phyloP scores from a whole-genome alignment of 1,284 basidiomycete species.

The Stygiomarasmius scandens region DNA sequence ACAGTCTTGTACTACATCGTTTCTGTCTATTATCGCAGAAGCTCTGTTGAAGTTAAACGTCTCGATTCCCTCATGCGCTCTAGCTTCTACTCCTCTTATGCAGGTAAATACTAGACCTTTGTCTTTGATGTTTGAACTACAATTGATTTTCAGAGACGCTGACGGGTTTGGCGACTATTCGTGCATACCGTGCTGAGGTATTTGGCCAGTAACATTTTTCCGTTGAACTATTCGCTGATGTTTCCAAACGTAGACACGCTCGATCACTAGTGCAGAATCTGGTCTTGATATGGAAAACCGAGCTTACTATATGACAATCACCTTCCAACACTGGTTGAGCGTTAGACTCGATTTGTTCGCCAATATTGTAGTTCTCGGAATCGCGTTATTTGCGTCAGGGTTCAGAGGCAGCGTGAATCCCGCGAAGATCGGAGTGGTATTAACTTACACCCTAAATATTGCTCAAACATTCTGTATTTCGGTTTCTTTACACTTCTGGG shows the following conservation, averaged over 20 bases:
- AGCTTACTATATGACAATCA: constrained; percentile 79
- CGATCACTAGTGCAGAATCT: constrained; percentile 53
- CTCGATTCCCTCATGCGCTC: constrained; percentile 73
- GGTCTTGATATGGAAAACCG: constrained; percentile 76
- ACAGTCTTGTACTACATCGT: constrained; percentile 50
- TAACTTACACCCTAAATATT: constrained; percentile 64
- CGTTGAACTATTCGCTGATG: neutral
- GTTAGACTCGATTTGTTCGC: constrained; percentile 70
- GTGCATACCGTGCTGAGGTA: constrained; percentile 47
- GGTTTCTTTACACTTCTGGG: constrained; percentile 9
- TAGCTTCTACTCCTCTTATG: constrained; percentile 59
- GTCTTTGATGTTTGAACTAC: constrained; percentile 4
- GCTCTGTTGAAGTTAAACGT: constrained; percentile 68
- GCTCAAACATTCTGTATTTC: constrained; percentile 57
- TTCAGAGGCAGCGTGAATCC: constrained; percentile 40
- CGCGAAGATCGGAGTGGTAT: constrained; percentile 60
- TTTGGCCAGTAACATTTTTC: constrained; percentile 18
- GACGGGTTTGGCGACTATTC: constrained; percentile 47
- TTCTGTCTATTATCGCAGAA: constrained; percentile 55
- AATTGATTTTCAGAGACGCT: constrained; percentile 36
- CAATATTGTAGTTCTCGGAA: constrained; percentile 72
- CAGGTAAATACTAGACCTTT: constrained; percentile 31
- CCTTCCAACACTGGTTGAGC: constrained; percentile 44
- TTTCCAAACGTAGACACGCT: constrained; percentile 37
- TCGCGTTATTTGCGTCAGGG: constrained; percentile 68